Base-by-base conservation (phyloP, 1,139 yeast genomes). In the Pichia sp. region DNA sequence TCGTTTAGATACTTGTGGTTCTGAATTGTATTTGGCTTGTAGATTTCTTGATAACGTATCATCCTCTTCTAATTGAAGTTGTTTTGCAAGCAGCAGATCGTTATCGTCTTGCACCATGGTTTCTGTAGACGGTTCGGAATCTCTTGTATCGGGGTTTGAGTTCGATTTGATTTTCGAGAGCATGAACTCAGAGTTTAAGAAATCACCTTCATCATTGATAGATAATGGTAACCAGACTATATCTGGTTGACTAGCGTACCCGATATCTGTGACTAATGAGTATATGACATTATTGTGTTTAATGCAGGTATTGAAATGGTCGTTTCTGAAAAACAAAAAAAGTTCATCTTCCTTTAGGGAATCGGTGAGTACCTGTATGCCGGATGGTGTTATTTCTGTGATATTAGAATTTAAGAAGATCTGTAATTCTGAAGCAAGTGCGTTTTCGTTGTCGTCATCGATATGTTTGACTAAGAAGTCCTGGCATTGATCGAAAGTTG, bases 151-250 rank as follows among this genome's bases (percentile, higher is more conserved):
- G 2, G 20, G 27, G 10, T 24, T 24, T 24, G 38, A 34, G 9
- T 9, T n/a, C 4, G 32, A n/a, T 5, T 33, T 22, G 2, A 45
- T 31, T 53, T 45, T 20, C 7, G 72, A 60, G 2, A 81, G 81
- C 8, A 69, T 62, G 54, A 85, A 85, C 38, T 70, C 72, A 2
- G 88, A 87, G 14, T 79, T 76, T 61, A 79, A 83, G 60, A 85
- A 86, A 59, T 88, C 94, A 24, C 76, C 78, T 7, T 72, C 70
- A 1, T 96, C 96, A 45, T 75, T 72, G 4, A 83, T 79, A 40
- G 75, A 73, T 34, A 90, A 67, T 0, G 86, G 76, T 60, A 86
- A 90, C 96, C 96, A 90, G 11, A 85, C 85, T 22, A 85, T 75
- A 19, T 71, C 67, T 5, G 68, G 61, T 36, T 73, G 71, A 15